These are phyloP conservation scores for Lithospermum erythrorhizon DNA, from an alignment of 257 asterid genomes.

Conservation along the genomic window DNA sequence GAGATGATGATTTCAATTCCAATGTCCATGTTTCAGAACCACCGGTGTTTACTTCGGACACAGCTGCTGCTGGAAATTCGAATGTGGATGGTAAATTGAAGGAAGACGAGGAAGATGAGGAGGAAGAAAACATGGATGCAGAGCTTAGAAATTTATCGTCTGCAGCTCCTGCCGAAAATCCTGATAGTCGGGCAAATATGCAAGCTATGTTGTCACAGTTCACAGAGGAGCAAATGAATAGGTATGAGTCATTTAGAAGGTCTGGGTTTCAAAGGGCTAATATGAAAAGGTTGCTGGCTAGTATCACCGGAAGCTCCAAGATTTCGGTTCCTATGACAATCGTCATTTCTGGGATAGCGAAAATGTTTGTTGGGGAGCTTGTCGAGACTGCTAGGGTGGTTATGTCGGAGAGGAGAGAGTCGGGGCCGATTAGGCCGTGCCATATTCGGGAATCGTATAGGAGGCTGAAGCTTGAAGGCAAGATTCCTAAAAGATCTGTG, in stretches of 20 bases:
- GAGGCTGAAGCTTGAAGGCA: slow-evolving; percentile 82
- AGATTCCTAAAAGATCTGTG: slow-evolving; percentile 72
- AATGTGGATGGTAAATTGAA: slow-evolving; percentile 47
- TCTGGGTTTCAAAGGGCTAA: slow-evolving; percentile 81
- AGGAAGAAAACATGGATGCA: slow-evolving; percentile 84
- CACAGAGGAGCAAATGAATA: slow-evolving; percentile 79
- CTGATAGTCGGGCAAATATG: slow-evolving; percentile 77
- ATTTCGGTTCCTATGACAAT: slow-evolving; percentile 68
- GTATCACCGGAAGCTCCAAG: slow-evolving; percentile 74
- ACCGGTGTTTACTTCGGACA: slow-evolving; percentile 27
- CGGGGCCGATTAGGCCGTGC: slow-evolving; percentile 95
- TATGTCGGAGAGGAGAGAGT: slow-evolving; percentile 70
- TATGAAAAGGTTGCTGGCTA: slow-evolving; percentile 64
- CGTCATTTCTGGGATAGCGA: slow-evolving; percentile 81
- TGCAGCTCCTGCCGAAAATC: slow-evolving; percentile 77
- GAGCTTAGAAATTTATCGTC: slow-evolving; percentile 60
- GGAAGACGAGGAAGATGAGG: slow-evolving; percentile 93
- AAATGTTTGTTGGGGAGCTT: slow-evolving; percentile 90
- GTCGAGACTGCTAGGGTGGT: slow-evolving; percentile 57
- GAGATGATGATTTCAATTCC: slow-evolving; percentile 28
- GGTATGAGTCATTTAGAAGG: slow-evolving; percentile 84
- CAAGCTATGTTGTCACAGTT: slow-evolving; percentile 71
- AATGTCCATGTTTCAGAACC: slow-evolving; percentile 25
- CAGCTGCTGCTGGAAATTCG: slow-evolving; percentile 24
- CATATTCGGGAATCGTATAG: slow-evolving; percentile 91